Evolutionary conservation across 768 basidiomycete genomes (phyloP).

Genomic region (Gautieria morchelliformis): DNA sequence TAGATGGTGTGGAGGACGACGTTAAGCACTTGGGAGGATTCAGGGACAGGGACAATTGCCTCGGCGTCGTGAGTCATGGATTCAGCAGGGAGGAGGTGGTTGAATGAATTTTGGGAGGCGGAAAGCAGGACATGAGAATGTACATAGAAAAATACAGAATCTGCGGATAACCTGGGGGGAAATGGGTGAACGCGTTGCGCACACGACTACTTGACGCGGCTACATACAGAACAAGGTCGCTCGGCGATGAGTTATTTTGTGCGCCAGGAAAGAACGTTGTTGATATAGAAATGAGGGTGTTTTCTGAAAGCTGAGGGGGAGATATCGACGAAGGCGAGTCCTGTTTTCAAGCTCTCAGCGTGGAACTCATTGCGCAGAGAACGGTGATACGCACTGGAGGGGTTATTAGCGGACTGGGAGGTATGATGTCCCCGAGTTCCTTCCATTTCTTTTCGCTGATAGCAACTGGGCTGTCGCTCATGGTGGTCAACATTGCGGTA

Average conservation of each 20-base stretch:
- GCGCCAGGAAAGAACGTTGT: slow-evolving; percentile 75
- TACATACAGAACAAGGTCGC: slow-evolving; percentile 8
- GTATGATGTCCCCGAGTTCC: neutral
- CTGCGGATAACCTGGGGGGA: slow-evolving; percentile 47
- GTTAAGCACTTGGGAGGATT: slow-evolving; percentile 56
- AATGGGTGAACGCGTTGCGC: slow-evolving; percentile 39
- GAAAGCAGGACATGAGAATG: slow-evolving; percentile 49
- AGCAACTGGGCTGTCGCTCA: neutral
- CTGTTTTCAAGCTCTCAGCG: neutral
- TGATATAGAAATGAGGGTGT: slow-evolving; percentile 61
- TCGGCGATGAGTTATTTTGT: slow-evolving; percentile 34
- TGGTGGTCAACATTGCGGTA: neutral
- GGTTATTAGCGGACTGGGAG: neutral
- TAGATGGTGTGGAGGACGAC: slow-evolving; percentile 67
- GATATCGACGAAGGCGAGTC: neutral
- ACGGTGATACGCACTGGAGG: neutral
- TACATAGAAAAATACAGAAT: slow-evolving; percentile 79
- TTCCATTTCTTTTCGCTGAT: neutral
- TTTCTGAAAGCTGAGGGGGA: slow-evolving; percentile 20
- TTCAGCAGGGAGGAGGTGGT: slow-evolving; percentile 38
- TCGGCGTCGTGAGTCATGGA: slow-evolving; percentile 25
- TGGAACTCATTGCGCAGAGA: neutral
- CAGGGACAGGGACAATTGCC: slow-evolving; percentile 48
- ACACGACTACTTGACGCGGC: neutral
- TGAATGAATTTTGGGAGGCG: slow-evolving; percentile 58